Percentiles rank a stretch among this genome's conserved stretches.
Evolutionary conservation across 257 asterid genomes (phyloP).

Genomic region (Solanum ahanhuiri): DNA sequence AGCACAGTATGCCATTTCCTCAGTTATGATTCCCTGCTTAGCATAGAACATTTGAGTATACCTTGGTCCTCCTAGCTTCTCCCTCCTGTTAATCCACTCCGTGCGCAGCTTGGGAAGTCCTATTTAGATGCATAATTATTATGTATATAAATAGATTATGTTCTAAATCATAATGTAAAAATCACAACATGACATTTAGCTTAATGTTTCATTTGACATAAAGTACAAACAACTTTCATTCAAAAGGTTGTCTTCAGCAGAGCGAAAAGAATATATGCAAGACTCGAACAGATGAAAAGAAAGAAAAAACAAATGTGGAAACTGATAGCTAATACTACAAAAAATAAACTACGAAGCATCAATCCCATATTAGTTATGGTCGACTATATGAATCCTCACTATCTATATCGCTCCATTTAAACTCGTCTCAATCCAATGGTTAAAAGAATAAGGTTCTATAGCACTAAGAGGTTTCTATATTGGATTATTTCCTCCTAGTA

Average conservation of each 20-base stretch:
- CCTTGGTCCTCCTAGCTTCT: slow-evolving; percentile 70
- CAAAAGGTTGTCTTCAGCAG: not conserved
- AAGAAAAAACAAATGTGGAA: not conserved
- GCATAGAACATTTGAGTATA: slow-evolving; percentile 92
- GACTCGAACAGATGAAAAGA: not conserved
- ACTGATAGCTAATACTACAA: not conserved
- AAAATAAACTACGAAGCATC: not conserved
- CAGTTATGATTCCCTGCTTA: slow-evolving; percentile 83
- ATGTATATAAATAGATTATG: not conserved
- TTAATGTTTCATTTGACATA: not conserved
- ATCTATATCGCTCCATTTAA: not conserved
- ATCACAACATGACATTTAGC: not conserved
- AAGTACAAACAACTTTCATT: not conserved
- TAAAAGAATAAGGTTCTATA: not conserved
- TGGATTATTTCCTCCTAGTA: not conserved
- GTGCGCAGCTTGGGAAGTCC: slow-evolving; percentile 85
- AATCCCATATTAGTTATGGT: not conserved
- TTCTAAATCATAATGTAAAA: not conserved
- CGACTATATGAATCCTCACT: not conserved
- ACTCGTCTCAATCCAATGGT: not conserved
- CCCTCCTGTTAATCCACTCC: slow-evolving; percentile 83
- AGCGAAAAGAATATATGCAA: not conserved
- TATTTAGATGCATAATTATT: slow-evolving; percentile 12
- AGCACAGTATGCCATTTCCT: slow-evolving; percentile 91
- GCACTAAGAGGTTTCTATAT: not conserved